Conservation (phyloP, 768 basidiomycete genomes). For the Kwoniella europaea region DNA sequence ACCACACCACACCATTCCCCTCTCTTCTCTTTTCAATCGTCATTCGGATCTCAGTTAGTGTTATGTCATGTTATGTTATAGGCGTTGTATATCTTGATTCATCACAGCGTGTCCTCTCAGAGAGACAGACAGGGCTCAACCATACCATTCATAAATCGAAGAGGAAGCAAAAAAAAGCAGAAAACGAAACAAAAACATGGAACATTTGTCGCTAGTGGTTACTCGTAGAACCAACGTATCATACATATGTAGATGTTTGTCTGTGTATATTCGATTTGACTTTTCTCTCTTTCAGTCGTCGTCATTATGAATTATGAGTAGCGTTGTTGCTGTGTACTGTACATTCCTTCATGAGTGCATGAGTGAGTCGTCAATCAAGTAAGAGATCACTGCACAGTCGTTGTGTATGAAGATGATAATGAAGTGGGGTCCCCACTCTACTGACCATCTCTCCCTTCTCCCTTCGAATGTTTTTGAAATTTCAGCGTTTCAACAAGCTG, state of each 20-base stretch:
- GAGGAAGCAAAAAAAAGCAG: not conserved
- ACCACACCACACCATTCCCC: not conserved
- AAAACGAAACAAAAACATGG: not conserved
- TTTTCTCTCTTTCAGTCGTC: not conserved
- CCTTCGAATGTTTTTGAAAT: too few species aligned
- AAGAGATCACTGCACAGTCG: too few species aligned
- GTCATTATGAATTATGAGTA: not conserved
- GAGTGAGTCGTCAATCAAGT: too few species aligned
- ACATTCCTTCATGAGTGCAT: not conserved
- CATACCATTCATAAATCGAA: not conserved
- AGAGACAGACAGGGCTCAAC: too few species aligned
- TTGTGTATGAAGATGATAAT: too few species aligned
- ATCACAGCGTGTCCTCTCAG: not conserved
- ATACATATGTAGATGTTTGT: not conserved
- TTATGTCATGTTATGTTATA: not conserved
- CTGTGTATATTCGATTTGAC: not conserved
- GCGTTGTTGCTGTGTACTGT: not conserved
- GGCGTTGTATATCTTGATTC: conserved; percentile 9
- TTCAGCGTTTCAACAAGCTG: too few species aligned
- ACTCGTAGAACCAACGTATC: not conserved
- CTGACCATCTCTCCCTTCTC: too few species aligned
- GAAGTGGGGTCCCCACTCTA: too few species aligned
- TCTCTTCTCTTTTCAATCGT: conserved; percentile 1
- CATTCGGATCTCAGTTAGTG: not conserved
- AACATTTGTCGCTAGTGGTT: not conserved